Conservation (phyloP, 1,139 yeast species). For the Saccharomyces pastorianus region DNA sequence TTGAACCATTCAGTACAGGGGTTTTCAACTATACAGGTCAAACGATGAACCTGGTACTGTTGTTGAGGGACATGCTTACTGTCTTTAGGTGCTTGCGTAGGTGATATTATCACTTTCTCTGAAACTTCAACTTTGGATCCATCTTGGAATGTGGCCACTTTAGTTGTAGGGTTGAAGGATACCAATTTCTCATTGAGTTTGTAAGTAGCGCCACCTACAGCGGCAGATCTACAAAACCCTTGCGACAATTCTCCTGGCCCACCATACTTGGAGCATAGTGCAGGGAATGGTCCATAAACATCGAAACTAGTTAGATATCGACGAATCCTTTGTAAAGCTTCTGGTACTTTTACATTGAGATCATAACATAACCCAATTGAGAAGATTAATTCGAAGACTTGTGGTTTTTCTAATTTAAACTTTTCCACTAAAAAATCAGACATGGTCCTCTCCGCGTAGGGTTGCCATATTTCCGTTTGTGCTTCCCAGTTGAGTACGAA, state of each 20-base stretch:
- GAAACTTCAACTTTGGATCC: constrained; percentile 66
- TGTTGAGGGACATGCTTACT: constrained; percentile 34
- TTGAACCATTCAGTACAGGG: constrained; percentile 89
- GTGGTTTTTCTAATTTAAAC: constrained; percentile 67
- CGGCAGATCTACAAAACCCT: constrained; percentile 96
- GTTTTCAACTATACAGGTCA: constrained; percentile 76
- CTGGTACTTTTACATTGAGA: constrained; percentile 54
- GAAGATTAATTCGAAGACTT: constrained; percentile 71
- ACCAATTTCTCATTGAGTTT: constrained; percentile 62
- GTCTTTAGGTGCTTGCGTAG: constrained; percentile 55
- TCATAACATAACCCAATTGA: constrained; percentile 75
- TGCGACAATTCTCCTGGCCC: constrained; percentile 95
- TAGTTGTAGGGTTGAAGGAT: constrained; percentile 55
- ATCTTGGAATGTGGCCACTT: constrained; percentile 67
- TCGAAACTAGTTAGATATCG: constrained; percentile 82
- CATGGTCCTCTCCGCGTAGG: constrained; percentile 50
- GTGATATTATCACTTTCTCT: constrained; percentile 67
- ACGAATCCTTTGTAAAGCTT: constrained; percentile 71
- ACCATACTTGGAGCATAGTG: constrained; percentile 84
- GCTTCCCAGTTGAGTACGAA: constrained; percentile 70
- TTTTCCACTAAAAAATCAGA: constrained; percentile 48
- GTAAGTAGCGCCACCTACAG: constrained; percentile 95
- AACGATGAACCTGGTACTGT: constrained; percentile 54
- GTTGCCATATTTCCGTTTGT: constrained; percentile 45
- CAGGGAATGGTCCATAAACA: constrained; percentile 91